Percentiles rank a stretch among this genome's conserved stretches.
Conservation (phyloP, 2,329 filamentous ascomycete genomes). For the Pleoardoris graminearum region DNA sequence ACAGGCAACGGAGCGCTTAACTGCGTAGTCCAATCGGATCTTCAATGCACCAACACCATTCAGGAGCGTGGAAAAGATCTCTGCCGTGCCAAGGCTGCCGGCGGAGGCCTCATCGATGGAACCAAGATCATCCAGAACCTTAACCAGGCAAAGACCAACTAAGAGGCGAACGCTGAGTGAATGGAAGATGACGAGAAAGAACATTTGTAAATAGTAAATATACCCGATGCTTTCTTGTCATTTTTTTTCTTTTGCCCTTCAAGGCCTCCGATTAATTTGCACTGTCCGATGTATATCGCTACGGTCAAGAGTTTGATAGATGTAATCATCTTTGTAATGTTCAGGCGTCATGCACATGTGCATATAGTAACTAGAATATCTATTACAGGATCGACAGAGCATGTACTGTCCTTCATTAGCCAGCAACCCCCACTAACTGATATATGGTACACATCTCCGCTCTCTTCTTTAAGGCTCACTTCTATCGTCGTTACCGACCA, state of each 20-base stretch:
- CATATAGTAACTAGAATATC: no score
- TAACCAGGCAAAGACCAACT: slow-evolving; percentile 20
- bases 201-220: background rate
- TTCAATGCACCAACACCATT: slow-evolving; percentile 20
- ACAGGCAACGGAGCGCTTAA: slow-evolving; percentile 21
- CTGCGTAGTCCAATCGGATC: slow-evolving; percentile 23
- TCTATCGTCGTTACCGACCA: no score
- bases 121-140: slow-evolving; percentile 14
- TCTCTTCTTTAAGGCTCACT: no score
- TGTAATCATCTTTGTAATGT: background rate
- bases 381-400: no score
- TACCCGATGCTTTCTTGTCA: background rate
- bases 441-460: no score
- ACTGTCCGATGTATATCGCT: background rate
- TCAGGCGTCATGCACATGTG: no score
- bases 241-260: background rate
- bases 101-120: slow-evolving; percentile 18
- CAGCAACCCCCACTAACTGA: no score
- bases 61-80: slow-evolving; percentile 19
- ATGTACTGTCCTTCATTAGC: no score
- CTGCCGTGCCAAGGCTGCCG: slow-evolving; percentile 19
- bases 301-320: background rate
- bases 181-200: background rate
- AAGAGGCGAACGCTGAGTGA: background rate
- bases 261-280: background rate